These are phyloP conservation scores for Euphrasia confusa DNA, from an alignment of 257 asterid species.

Conservation along the genomic window DNA sequence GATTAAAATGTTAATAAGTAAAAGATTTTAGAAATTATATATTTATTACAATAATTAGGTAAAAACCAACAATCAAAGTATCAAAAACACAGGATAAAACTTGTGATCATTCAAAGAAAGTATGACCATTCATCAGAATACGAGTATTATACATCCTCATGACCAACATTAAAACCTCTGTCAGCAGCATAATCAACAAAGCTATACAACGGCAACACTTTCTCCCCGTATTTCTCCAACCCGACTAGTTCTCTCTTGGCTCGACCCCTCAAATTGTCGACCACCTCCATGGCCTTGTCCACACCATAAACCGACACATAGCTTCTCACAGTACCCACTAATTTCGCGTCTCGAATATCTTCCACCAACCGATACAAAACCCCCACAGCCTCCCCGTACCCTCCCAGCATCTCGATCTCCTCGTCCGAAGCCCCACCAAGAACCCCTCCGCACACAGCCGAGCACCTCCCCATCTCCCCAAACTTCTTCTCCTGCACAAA, in stretches of 20 bases:
- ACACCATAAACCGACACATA: conserved; percentile 80
- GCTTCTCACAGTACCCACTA: conserved; percentile 37
- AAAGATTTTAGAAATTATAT: too few species aligned
- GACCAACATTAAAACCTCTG: conserved; percentile 48
- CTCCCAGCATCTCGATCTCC: conserved; percentile 58
- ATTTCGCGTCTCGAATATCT: conserved; percentile 58
- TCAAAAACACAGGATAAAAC: too few species aligned
- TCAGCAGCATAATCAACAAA: conserved; percentile 90
- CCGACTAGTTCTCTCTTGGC: conserved; percentile 71
- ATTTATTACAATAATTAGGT: too few species aligned
- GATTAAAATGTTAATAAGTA: too few species aligned
- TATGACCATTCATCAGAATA: too few species aligned
- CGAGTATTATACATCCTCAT: too few species aligned
- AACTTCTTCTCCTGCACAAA: conserved; percentile 80
- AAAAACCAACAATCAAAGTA: too few species aligned
- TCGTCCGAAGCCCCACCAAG: conserved; percentile 90
- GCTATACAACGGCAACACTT: conserved; percentile 65
- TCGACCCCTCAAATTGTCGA: conserved; percentile 68
- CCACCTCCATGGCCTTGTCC: conserved; percentile 78
- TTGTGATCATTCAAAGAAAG: too few species aligned
- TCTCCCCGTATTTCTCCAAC: conserved; percentile 73
- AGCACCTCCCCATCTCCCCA: conserved; percentile 94
- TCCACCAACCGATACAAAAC: conserved; percentile 57
- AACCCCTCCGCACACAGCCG: conserved; percentile 89
- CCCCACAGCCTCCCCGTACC: conserved; percentile 56